Conservation (phyloP, 1,139 yeast species). For the Candida smagusa region DNA sequence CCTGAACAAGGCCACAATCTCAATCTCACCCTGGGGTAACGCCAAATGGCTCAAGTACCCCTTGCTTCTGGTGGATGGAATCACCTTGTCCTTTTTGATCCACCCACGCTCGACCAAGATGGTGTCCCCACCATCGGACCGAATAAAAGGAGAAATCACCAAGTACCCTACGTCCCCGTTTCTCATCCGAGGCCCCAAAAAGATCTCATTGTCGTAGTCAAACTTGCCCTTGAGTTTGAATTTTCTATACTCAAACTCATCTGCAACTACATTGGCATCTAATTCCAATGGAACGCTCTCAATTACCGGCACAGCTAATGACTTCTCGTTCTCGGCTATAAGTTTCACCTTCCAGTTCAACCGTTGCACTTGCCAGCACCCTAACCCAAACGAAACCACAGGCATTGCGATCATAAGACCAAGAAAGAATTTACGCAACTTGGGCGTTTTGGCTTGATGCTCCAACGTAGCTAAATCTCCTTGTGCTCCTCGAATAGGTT, state of each 20-base stretch:
- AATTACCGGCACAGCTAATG: slow-evolving; percentile 69
- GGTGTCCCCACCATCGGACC: slow-evolving; percentile 69
- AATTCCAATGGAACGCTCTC: slow-evolving; percentile 60
- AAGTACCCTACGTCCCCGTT: slow-evolving; percentile 78
- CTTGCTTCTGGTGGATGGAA: slow-evolving; percentile 53
- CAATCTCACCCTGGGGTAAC: slow-evolving; percentile 71
- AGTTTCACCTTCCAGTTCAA: slow-evolving; percentile 85
- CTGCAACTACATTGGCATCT: slow-evolving; percentile 49
- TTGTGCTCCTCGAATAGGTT: slow-evolving; percentile 60
- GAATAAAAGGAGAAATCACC: slow-evolving; percentile 76
- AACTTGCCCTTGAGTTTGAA: slow-evolving; percentile 73
- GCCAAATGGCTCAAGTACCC: slow-evolving; percentile 61
- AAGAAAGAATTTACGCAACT: slow-evolving; percentile 49
- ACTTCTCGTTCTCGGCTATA: slow-evolving; percentile 78
- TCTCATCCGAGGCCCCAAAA: slow-evolving; percentile 83
- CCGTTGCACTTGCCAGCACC: slow-evolving; percentile 91
- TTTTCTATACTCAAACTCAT: slow-evolving; percentile 75
- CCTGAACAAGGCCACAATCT: slow-evolving; percentile 70
- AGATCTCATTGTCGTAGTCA: slow-evolving; percentile 82
- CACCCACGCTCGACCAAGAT: slow-evolving; percentile 89
- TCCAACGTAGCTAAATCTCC: slow-evolving; percentile 43
- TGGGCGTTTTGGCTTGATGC: slow-evolving; percentile 35
- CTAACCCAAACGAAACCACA: slow-evolving; percentile 75
- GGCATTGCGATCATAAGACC: slow-evolving; percentile 82
- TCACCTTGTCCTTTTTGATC: slow-evolving; percentile 71